These are phyloP conservation scores for Cadophora sp. DNA, from an alignment of 2,329 filamentous ascomycete genomes.

Conservation along the genomic window DNA sequence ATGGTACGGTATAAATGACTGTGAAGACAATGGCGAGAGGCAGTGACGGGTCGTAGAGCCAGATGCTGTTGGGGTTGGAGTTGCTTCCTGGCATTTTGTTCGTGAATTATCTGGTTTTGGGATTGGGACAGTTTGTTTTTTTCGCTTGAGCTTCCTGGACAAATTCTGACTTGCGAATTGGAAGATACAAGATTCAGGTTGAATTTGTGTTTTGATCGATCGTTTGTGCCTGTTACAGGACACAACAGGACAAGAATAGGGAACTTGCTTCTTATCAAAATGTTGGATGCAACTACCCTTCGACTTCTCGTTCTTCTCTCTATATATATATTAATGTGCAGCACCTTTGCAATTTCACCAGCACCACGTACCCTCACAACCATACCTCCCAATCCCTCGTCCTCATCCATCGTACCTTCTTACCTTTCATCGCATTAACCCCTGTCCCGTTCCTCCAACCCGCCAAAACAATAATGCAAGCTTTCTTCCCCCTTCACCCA, in stretches of 20 bases:
- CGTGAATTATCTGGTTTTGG: neutral
- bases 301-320: neutral
- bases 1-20: conserved; percentile 45
- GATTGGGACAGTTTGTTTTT: no score
- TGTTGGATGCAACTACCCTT: no score
- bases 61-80: conserved; percentile 41
- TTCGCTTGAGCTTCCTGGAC: no score
- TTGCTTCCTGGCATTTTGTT: neutral
- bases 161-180: no score
- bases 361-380: neutral
- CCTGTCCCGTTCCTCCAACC: neutral
- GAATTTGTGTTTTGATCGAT: neutral
- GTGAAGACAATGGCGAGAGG: conserved; percentile 51
- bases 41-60: conserved; percentile 53
- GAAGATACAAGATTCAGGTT: neutral
- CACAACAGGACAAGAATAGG: neutral
- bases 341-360: neutral
- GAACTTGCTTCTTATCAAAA: neutral
- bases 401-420: neutral
- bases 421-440: neutral
- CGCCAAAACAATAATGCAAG: neutral
- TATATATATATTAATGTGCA: neutral
- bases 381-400: no score
- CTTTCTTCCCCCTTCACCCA: no score
- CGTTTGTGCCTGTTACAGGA: neutral